Base-by-base conservation (phyloP, 352 stramenopile species). In the Blastocystis sp. region DNA sequence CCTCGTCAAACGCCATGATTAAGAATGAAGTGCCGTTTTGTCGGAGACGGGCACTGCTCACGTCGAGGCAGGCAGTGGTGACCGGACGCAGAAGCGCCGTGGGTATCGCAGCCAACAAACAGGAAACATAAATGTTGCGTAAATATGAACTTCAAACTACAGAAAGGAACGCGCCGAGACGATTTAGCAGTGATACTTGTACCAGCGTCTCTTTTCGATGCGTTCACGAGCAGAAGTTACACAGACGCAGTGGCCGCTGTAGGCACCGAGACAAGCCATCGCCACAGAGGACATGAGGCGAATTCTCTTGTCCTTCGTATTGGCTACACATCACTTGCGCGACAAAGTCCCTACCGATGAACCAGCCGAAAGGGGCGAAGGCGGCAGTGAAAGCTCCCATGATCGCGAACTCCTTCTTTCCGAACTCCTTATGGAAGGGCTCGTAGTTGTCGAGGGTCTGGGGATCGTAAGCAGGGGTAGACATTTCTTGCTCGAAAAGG, bases 401-500 rank as follows among this genome's bases (percentile, higher is more conserved):
- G 3, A 41, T 51, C n/a, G 45, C 29, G 41, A 41, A 85, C 26
- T 62, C 74, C 24, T 69, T 55, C 4, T 31, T 29, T 45, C 31
- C 55, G 21, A 85, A 67, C 35, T 85, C 74, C 74, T 85, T 85
- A 33, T 85, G 74, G 55, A 85, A 85, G 39, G 74, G 50, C 51
- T 85, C 74, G 74, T 85, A 85, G 41, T 85, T 61, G 55, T 85
- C 74, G 13, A 85, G 55, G 4, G 74, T 85, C 37, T 85, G 74
- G 3, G 74, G 74, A 26, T 85, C 74, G 61, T 69, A 85, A 19
- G 66, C 70, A 24, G 45, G 45, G n/a, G 51, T 69, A 10, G 74
- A 85, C 74, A 85, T 85, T 26, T 29, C 60, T 70, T 16, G 29
- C 41, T 35, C 35, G 60, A 55, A 77, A 77, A 77, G 3, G n/a